Base-by-base conservation (phyloP, 345 rosid genomes). In the Pistacia integerrima region DNA sequence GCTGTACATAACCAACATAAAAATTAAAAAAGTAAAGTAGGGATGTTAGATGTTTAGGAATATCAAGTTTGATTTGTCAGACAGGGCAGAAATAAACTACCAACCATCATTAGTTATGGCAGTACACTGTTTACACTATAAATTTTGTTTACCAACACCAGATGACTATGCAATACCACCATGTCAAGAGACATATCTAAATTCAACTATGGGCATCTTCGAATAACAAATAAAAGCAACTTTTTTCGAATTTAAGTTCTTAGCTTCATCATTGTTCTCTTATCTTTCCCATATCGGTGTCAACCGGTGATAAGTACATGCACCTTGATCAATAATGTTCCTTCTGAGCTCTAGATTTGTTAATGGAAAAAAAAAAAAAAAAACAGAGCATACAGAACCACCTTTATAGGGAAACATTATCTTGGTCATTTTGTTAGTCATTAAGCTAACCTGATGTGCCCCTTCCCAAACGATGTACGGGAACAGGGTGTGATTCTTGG, bases 401-500 rank as follows among this genome's bases (percentile, higher is more conserved):
- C 48, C 35, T 28, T 25, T 35, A 12, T n/a, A 75, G 71, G 35
- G 65, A 60, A 48, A 46, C 1, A 28, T 67, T 74, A 35, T 70
- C 48, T 11, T 18, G 8, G 17, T 25, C 49, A 60, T 77, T 44
- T 79, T 54, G 25, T 52, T 35, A 17, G 25, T 30, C 1, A 61
- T 68, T 20, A 35, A 41, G 70, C 80, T 74, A 65, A 93, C 95
- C 98, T 77, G 98, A 93, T 46, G 98, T 94, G 77, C 97, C 97
- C 86, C 98, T 87, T 67, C 98, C 98, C 9, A 94, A 86, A 46
- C 95, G 90, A 84, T 94, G 98, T 58, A 91, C 97, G 66, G 97
- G 98, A 78, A 84, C 93, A 76, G 95, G 88, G 77, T 91, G 92
- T 20, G 86, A 63, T 77, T 77, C 89, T 69, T 28, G 84, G 69